Percentiles rank a stretch among this genome's conserved stretches.
Evolutionary conservation across 495 filamentous ascomycete genomes (phyloP).

Genomic region (Delitschia confertaspora): DNA sequence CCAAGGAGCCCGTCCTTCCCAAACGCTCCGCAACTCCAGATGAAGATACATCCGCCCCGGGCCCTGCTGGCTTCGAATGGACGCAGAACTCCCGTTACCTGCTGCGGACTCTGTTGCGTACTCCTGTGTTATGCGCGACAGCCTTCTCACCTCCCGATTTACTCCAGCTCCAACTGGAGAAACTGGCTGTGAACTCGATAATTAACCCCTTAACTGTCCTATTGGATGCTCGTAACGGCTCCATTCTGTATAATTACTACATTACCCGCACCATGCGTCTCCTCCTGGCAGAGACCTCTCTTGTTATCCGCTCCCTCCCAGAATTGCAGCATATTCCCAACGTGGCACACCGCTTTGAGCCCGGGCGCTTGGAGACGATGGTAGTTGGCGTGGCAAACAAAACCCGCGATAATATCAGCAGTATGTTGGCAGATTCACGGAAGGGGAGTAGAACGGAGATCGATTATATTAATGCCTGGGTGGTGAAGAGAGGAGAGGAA

Average conservation of each 20-base stretch:
- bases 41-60: slow-evolving; percentile 2
- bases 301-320: slow-evolving; percentile 54
- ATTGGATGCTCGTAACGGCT: slow-evolving; percentile 63
- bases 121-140: slow-evolving; percentile 38
- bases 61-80: slow-evolving; percentile 11
- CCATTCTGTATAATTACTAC: slow-evolving; percentile 52
- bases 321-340: slow-evolving; percentile 58
- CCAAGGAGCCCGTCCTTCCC: neutral
- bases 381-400: slow-evolving; percentile 49
- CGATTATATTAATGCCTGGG: slow-evolving; percentile 76
- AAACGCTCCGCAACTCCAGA: slow-evolving; percentile 6
- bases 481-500: slow-evolving; percentile 61
- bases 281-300: slow-evolving; percentile 56
- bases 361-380: slow-evolving; percentile 47
- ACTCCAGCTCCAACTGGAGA: slow-evolving; percentile 59
- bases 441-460: slow-evolving; percentile 61
- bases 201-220: slow-evolving; percentile 77
- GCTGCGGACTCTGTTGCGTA: slow-evolving; percentile 32
- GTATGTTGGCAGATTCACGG: slow-evolving; percentile 72
- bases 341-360: slow-evolving; percentile 46
- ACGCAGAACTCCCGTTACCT: slow-evolving; percentile 31
- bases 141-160: slow-evolving; percentile 42
- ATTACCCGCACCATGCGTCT: slow-evolving; percentile 50
- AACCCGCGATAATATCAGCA: slow-evolving; percentile 60
- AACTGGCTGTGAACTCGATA: slow-evolving; percentile 69